Base-by-base conservation (phyloP, 176 grass and related monocot genomes). In the Rhipidocladum racemiflorum region DNA sequence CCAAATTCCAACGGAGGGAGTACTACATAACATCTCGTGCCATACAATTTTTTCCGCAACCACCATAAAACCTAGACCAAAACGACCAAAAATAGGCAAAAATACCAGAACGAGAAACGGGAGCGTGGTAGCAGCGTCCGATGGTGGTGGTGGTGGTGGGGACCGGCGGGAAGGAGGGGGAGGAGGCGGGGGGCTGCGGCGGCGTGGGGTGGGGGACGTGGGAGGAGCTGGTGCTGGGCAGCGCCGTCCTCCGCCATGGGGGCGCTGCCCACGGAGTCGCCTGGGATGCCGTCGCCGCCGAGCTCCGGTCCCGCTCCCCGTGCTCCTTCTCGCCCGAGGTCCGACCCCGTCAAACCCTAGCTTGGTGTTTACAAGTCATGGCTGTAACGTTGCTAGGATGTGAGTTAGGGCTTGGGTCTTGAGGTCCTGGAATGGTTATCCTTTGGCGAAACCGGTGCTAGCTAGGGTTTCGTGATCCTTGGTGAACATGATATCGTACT, bases 211-310 rank as follows among this genome's bases (percentile, higher is more conserved):
- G 94, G 94, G 94, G 94, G 51, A 88, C 94, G 61, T 97, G 94
- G 94, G 94, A 97, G 85, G 94, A 97, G 82, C 79, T 97, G 82
- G 82, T 97, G 35, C 89, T 97, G 65, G 94, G 91, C 15, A 75
- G 91, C 82, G 94, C 94, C 79, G 94, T 97, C 70, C 79, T 91
- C 61, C 94, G 91, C 60, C 94, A 97, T 55, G 94, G 89, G 57
- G 64, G 23, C 79, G 78, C 87, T 70, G 85, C 84, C 13, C 90
- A 89, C 85, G 49, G 39, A 60, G 81, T 85, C 79, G 91, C 87
- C 14, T 97, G 94, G 94, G 63, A 32, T 65, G 78, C 87, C 79
- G 91, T 97, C 65, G 86, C 94, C 70, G 79, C 87, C 65, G 94
- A 97, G 89, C 84, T 97, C 54, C 91, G 83, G 14, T 54, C 85